Conservation (phyloP, 2,329 filamentous ascomycete genomes). For the Corniculantispora saksenae region DNA sequence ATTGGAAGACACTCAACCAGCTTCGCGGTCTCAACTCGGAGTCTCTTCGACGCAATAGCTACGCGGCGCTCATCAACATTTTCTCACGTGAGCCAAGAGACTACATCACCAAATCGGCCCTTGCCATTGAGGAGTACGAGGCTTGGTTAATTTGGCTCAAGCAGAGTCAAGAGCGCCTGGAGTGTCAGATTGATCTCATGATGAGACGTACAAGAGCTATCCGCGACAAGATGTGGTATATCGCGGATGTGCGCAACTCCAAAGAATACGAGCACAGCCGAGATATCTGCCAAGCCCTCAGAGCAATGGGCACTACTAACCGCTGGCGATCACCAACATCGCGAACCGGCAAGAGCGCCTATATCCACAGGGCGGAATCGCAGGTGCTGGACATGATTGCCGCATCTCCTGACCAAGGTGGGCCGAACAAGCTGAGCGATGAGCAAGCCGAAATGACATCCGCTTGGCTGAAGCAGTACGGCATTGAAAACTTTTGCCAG, state of each 20-base stretch:
- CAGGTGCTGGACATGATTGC: slow-evolving; percentile 87
- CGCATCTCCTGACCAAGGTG: slow-evolving; percentile 78
- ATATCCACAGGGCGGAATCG: slow-evolving; percentile 78
- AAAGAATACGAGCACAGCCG: slow-evolving; percentile 83
- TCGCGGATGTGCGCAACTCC: slow-evolving; percentile 89
- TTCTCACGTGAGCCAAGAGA: slow-evolving; percentile 72
- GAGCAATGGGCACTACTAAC: slow-evolving; percentile 78
- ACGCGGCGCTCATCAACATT: slow-evolving; percentile 71
- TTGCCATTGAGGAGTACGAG: slow-evolving; percentile 75
- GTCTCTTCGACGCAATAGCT: slow-evolving; percentile 66
- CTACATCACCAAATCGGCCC: slow-evolving; percentile 67
- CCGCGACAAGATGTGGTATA: slow-evolving; percentile 98
- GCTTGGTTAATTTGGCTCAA: slow-evolving; percentile 83
- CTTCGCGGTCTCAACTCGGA: slow-evolving; percentile 63
- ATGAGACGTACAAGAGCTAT: slow-evolving; percentile 72
- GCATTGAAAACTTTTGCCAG: slow-evolving; percentile 89
- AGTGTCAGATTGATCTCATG: slow-evolving; percentile 72
- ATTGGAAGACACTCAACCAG: slow-evolving; percentile 80
- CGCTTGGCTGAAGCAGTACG: slow-evolving; percentile 78
- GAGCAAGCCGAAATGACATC: slow-evolving; percentile 85
- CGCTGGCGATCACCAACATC: slow-evolving; percentile 52
- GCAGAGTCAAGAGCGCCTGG: slow-evolving; percentile 77
- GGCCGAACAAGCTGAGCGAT: slow-evolving; percentile 93
- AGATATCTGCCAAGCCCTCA: slow-evolving; percentile 82
- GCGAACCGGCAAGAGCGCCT: slow-evolving; percentile 53